Conservation (phyloP, 108 stramenopile species). For the Conticribra weissflogii region DNA sequence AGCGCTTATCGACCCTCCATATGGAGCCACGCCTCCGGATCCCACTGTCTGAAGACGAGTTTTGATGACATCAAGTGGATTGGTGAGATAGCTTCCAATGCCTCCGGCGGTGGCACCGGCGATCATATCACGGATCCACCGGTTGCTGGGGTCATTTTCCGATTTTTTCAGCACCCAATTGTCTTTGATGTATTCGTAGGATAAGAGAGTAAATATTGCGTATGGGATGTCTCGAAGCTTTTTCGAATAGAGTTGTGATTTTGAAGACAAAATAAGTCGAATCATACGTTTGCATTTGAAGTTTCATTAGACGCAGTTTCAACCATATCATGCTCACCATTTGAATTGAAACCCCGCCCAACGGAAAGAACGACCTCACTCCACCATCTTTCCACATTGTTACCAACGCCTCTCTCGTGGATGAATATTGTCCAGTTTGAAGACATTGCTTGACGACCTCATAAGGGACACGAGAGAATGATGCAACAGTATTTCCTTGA, state of each 20-base stretch:
- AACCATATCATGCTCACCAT: slow-evolving; percentile 46
- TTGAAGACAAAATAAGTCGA: not conserved
- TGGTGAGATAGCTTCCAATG: slow-evolving; percentile 87
- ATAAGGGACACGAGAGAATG: slow-evolving; percentile 93
- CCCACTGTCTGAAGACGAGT: slow-evolving; percentile 87
- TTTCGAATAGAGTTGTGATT: not conserved
- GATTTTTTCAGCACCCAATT: slow-evolving; percentile 45
- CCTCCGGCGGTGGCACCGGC: slow-evolving; percentile 93
- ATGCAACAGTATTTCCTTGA: slow-evolving; percentile 82
- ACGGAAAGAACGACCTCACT: slow-evolving; percentile 80
- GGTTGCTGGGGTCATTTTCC: slow-evolving; percentile 24
- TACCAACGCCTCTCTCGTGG: slow-evolving; percentile 65
- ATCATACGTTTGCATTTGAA: no score
- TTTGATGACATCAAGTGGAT: slow-evolving; percentile 95
- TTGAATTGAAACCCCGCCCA: slow-evolving; percentile 87
- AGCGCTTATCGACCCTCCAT: slow-evolving; percentile 65
- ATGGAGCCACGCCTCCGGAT: slow-evolving; percentile 37
- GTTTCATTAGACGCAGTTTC: no score
- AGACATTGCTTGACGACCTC: slow-evolving; percentile 95
- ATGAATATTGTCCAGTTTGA: slow-evolving; percentile 85
- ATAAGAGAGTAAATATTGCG: slow-evolving; percentile 90
- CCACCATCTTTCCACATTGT: slow-evolving; percentile 66
- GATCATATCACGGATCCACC: slow-evolving; percentile 73
- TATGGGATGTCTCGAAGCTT: slow-evolving; percentile 92
- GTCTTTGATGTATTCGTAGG: slow-evolving; percentile 89